These are phyloP conservation scores for Russula vinacea DNA, from an alignment of 768 basidiomycete species.

Conservation along the genomic window DNA sequence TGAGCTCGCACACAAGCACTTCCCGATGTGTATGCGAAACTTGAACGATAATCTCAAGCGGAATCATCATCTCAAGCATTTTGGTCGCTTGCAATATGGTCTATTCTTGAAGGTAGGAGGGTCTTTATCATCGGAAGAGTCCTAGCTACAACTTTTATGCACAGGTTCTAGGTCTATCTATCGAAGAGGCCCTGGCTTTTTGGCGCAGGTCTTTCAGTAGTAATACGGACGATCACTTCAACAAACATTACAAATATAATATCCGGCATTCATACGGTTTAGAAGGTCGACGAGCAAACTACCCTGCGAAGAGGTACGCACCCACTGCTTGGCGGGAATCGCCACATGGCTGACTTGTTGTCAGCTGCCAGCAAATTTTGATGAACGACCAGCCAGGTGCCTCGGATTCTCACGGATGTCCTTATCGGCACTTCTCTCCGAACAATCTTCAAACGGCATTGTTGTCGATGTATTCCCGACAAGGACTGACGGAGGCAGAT, in stretches of 20 bases:
- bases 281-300: conserved; percentile 93
- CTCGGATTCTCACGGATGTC: conserved; percentile 79
- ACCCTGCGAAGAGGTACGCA: conserved; percentile 81
- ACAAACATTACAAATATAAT: conserved; percentile 97
- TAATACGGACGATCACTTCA: conserved; percentile 91
- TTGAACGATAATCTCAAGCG: conserved; percentile 74
- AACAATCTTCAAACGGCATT: conserved; percentile 81
- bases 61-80: conserved; percentile 89
- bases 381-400: conserved; percentile 63
- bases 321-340: background rate
- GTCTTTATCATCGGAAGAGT: conserved; percentile 16
- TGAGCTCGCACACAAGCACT: conserved; percentile 79
- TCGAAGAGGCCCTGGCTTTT: conserved; percentile 91
- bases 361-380: conserved; percentile 87
- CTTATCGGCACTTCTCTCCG: conserved; percentile 82
- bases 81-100: conserved; percentile 85
- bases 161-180: conserved; percentile 86
- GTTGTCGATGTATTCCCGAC: conserved; percentile 59
- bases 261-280: conserved; percentile 93
- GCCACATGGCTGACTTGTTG: background rate
- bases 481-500: conserved; percentile 64
- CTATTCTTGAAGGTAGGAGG: conserved; percentile 94
- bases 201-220: conserved; percentile 85
- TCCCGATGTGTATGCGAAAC: conserved; percentile 93
- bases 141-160: background rate